These are phyloP conservation scores for Colletotrichum sp. DNA, from an alignment of 2,329 filamentous ascomycete species.

Conservation along the genomic window DNA sequence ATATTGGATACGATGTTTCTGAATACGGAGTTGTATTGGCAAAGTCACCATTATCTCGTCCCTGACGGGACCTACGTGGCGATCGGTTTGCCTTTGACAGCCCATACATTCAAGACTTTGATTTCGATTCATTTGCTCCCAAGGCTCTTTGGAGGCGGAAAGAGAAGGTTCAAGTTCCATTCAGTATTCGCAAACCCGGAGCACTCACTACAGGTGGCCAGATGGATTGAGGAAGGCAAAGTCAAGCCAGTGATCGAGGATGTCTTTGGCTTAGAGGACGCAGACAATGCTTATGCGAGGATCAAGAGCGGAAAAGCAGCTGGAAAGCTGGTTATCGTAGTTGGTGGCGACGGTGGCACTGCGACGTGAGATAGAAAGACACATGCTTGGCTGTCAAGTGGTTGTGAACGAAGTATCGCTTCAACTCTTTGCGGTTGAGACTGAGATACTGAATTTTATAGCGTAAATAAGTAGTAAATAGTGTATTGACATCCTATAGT, in stretches of 20 bases:
- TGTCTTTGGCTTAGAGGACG: slow-evolving; percentile 60
- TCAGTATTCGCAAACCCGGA: slow-evolving; percentile 42
- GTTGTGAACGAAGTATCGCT: neutral
- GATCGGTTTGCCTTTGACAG: slow-evolving; percentile 46
- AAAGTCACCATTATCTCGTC: slow-evolving; percentile 53
- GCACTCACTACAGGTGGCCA: slow-evolving; percentile 54
- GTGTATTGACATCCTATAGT: neutral
- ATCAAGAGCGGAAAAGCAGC: slow-evolving; percentile 43
- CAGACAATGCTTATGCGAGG: slow-evolving; percentile 58
- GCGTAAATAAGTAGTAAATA: neutral
- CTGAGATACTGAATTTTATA: neutral
- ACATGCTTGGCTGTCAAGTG: neutral
- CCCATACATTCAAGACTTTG: slow-evolving; percentile 26
- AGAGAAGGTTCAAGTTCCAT: slow-evolving; percentile 45
- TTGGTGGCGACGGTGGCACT: neutral
- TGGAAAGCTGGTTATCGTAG: neutral
- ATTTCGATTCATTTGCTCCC: slow-evolving; percentile 29
- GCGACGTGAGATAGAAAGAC: fast-evolving
- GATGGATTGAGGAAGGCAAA: slow-evolving; percentile 62
- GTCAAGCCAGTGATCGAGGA: slow-evolving; percentile 61
- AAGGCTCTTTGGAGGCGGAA: slow-evolving; percentile 41
- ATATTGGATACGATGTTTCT: slow-evolving; percentile 31
- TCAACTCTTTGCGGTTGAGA: neutral
- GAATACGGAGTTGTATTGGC: slow-evolving; percentile 53
- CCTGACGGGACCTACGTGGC: slow-evolving; percentile 53